These are phyloP conservation scores for Podospora bellae-mahoneyi DNA, from an alignment of 495 filamentous ascomycete species.

Conservation along the genomic window DNA sequence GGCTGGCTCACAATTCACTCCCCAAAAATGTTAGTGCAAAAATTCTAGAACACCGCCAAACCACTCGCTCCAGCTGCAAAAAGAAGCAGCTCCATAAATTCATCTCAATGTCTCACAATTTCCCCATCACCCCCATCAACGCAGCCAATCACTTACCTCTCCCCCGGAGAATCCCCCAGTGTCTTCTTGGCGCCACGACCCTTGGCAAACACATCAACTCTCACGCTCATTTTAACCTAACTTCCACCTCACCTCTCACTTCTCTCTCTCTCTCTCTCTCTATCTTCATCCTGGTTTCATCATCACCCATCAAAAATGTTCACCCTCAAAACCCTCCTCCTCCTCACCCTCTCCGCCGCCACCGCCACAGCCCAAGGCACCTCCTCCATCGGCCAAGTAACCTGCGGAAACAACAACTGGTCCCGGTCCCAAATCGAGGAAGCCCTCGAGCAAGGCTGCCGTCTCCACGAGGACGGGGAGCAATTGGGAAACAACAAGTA, in stretches of 20 bases:
- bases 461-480: constrained; percentile 16
- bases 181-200: constrained; percentile 1
- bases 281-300: not conserved
- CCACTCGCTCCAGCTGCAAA: not conserved
- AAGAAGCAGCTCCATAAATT: not conserved
- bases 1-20: too few relatives aligned
- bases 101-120: not conserved
- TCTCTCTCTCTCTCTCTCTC: not conserved
- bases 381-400: constrained; percentile 16
- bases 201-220: not conserved
- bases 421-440: constrained; percentile 20
- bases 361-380: constrained; percentile 20
- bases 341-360: constrained; percentile 16
- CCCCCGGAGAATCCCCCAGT: not conserved
- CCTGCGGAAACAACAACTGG: constrained; percentile 26
- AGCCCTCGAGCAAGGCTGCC: constrained; percentile 26
- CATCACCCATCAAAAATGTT: constrained; percentile 5
- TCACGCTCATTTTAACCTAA: not conserved
- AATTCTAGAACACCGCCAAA: not conserved
- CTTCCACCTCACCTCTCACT: constrained; percentile 1
- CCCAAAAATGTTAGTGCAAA: not conserved
- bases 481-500: constrained; percentile 28
- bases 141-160: not conserved
- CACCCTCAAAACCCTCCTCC: constrained; percentile 7
- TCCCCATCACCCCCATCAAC: not conserved